phyloP scores from a whole-genome alignment of 1,284 basidiomycete species.

The Xanthoconium separans region DNA sequence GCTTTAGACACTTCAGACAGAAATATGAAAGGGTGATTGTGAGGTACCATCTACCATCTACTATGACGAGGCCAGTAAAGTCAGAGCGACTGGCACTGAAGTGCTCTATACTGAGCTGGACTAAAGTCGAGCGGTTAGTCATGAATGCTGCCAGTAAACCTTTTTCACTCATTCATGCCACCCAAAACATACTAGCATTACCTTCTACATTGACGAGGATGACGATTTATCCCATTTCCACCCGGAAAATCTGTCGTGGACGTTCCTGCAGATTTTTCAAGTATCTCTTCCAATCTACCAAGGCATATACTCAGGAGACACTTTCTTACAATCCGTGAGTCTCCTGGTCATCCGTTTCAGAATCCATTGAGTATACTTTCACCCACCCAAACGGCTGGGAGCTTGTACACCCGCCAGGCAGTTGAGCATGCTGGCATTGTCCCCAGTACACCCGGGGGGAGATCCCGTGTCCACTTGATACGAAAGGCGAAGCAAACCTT shows the following conservation, averaged over 20 bases:
- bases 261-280: too few species aligned
- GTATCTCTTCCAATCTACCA: neutral
- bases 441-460: neutral
- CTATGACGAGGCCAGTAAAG: neutral
- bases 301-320: neutral
- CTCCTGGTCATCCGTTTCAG: neutral
- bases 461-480: neutral
- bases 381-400: too few species aligned
- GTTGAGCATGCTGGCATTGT: neutral
- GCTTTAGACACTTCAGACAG: too few species aligned
- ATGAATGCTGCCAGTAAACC: slow-evolving; percentile 21
- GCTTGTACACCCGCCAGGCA: neutral
- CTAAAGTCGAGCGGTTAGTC: slow-evolving; percentile 33
- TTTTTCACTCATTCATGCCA: too few species aligned
- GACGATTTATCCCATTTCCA: too few species aligned
- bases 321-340: too few species aligned
- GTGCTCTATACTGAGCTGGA: slow-evolving; percentile 32
- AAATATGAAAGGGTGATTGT: too few species aligned
- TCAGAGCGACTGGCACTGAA: slow-evolving; percentile 47
- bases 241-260: too few species aligned
- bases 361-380: neutral
- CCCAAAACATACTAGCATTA: too few species aligned
- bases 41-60: too few species aligned
- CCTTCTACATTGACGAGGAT: too few species aligned
- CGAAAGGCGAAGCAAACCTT: too few species aligned